A percentile compares a stretch with the other conserved stretches of the same genome.
These are phyloP conservation scores for Fusarium fujikuroi DNA, from an alignment of 2,329 filamentous ascomycete genomes.

Conservation along the genomic window DNA sequence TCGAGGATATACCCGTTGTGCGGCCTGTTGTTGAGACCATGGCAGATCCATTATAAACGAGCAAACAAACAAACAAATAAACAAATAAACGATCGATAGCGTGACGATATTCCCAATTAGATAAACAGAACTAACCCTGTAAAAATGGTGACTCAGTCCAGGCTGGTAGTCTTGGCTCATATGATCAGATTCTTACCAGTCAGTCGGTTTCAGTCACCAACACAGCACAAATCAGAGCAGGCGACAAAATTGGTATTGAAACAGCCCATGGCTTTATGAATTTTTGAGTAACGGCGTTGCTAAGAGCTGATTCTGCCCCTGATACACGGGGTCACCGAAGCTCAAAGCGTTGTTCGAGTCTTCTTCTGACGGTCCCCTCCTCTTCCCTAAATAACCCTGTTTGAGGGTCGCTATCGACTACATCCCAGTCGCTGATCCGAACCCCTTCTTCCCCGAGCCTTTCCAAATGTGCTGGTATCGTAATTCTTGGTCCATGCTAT, in stretches of 20 bases:
- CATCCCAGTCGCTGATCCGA: slow-evolving; percentile 34
- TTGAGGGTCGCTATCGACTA: slow-evolving; percentile 10
- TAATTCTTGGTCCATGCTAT: slow-evolving; percentile 37
- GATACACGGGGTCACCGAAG: slow-evolving; percentile 33
- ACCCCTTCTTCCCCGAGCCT: slow-evolving; percentile 18
- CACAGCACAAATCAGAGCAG: slow-evolving; percentile 32
- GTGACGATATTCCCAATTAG: background rate
- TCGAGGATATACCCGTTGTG: slow-evolving; percentile 35
- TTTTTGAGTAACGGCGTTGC: slow-evolving; percentile 41
- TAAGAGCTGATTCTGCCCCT: slow-evolving; percentile 37
- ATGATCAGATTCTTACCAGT: slow-evolving; percentile 18
- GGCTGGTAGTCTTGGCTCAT: slow-evolving; percentile 11
- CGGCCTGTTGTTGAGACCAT: slow-evolving; percentile 41
- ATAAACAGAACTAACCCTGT: slow-evolving; percentile 23
- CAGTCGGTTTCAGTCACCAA: slow-evolving; percentile 11
- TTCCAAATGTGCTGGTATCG: slow-evolving; percentile 43
- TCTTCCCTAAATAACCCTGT: slow-evolving; percentile 9
- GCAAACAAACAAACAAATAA: slow-evolving; percentile 29
- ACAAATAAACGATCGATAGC: slow-evolving; percentile 25
- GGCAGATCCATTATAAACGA: slow-evolving; percentile 40
- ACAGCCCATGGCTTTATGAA: slow-evolving; percentile 42
- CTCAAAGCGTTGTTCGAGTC: slow-evolving; percentile 25
- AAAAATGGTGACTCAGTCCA: background rate
- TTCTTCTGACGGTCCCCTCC: slow-evolving; percentile 7
- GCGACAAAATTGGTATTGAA: slow-evolving; percentile 31